Base-by-base conservation (phyloP, 352 stramenopile genomes). In the Thalassiosira hispida region DNA sequence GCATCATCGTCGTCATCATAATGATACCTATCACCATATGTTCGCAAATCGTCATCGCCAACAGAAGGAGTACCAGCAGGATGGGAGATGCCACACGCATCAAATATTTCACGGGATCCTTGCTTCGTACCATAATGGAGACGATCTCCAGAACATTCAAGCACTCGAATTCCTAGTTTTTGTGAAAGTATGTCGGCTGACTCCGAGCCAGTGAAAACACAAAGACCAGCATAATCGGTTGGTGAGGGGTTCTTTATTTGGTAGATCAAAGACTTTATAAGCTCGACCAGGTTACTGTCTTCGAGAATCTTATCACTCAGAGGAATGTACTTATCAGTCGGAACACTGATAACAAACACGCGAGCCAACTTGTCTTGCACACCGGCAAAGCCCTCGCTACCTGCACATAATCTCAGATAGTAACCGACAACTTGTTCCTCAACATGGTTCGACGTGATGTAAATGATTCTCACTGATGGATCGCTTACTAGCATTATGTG, bases 61-160 rank as follows among this genome's bases (percentile, higher is more conserved):
- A 49, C 16, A 7, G 53, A 49, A 16, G 73, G 73, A n/a, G 73
- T 81, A 5, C 73, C 73, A 29, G 5, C 29, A 14, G 64, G 52
- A 67, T 52, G 59, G 5, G 63, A 38, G 6, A 81, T 60, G 33
- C 47, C 73, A 27, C 73, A 81, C 12, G 46, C 52, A 55, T 16
- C 40, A 60, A 81, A 81, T 29, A 76, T 59, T 42, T 81, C 65
- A 59, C 73, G 42, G 18, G 40, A 65, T 12, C 73, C 73, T 35
- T 81, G 73, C 31, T 81, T 81, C 23, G 64, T 77, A 23, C 73
- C 73, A 44, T 61, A 81, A 12, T 81, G 64, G 1, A 81, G 57
- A 33, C 66, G 51, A 44, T 71, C 44, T 22, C 49, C 73, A 16
- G 46, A 65, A 25, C 64, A 55, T 38, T 81, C 73, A 0, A 81